Base-by-base conservation (phyloP, 176 grass and related monocot genomes). In the Oryza officinalis region DNA sequence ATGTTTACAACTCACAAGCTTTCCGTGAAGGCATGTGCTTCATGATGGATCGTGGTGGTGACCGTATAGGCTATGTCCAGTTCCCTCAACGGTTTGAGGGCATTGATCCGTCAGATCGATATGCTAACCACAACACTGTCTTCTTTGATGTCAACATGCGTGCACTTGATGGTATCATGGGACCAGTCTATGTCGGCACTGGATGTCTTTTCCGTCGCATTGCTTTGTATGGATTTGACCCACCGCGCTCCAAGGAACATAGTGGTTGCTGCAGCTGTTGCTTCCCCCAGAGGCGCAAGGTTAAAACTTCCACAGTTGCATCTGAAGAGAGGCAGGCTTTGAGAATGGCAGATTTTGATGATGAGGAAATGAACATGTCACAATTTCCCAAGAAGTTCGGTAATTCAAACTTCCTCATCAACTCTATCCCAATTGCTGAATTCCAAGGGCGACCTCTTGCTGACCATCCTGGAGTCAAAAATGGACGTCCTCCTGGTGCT, bases 101-200 rank as follows among this genome's bases (percentile, higher is more conserved):
- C 45, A 99, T 99, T 44, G 96, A 99, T 79, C 96, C 96, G 37
- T 99, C 96, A 15, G 96, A 99, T 66, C 93, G 96, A 8, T 99
- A 99, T 71, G 96, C 96, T 17, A 99, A 99, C 86, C 87, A 99
- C 87, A 99, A 99, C 78, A 99, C 96, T 0, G 93, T 99, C 76
- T 99, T 99, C 86, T 99, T 99, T 47, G 93, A 99, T 65, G 93
- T 89, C 66, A 99, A 99, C 81, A 99, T 99, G 96, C 85, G 96
- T 1, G 96, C 96, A 2, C 76, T 91, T 25, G 96, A 99, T 81
- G 96, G 96, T 47, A 11, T 99, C 27, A 92, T 93, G 88, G 96
- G 96, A 8, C 96, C 96, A 3, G 93, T 99, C 52, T 99, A 99
- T 66, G 96, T 99, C 0, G 96, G 96, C 30, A 99, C 96, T 13